Conservation (phyloP, 345 rosid genomes). For the Noccaea caerulescens region DNA sequence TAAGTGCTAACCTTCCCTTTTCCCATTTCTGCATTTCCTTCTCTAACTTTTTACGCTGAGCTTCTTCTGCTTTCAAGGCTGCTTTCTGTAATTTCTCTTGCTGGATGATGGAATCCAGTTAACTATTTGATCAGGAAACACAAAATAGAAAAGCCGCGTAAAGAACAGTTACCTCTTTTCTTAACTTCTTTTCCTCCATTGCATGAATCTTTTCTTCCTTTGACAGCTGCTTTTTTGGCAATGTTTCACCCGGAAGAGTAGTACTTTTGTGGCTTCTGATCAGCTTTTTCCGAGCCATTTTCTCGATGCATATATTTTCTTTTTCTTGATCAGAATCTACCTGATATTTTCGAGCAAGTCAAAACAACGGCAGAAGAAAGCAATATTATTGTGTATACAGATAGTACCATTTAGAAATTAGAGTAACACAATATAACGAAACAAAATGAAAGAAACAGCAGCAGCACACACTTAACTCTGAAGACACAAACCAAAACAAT, state of each 20-base stretch:
- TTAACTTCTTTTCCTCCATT: slow-evolving; percentile 74
- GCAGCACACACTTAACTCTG: background rate
- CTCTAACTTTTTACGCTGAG: slow-evolving; percentile 70
- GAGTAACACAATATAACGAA: background rate
- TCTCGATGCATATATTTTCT: slow-evolving; percentile 57
- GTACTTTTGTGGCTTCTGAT: slow-evolving; percentile 42
- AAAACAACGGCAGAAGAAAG: background rate
- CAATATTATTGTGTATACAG: background rate
- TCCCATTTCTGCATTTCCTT: slow-evolving; percentile 86
- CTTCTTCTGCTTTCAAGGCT: slow-evolving; percentile 81
- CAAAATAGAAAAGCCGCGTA: background rate
- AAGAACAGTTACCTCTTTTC: slow-evolving; percentile 64
- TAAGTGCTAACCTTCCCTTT: slow-evolving; percentile 82
- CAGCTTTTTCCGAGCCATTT: slow-evolving; percentile 41
- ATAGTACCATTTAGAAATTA: slow-evolving; percentile 7
- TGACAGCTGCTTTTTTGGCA: slow-evolving; percentile 52
- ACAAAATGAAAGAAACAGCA: slow-evolving; percentile 16
- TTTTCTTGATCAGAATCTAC: slow-evolving; percentile 54
- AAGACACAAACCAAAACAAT: background rate
- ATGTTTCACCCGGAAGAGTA: slow-evolving; percentile 43
- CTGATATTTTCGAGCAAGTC: slow-evolving; percentile 41
- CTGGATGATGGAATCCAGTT: slow-evolving; percentile 51
- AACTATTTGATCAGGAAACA: slow-evolving; percentile 23
- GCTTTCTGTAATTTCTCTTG: slow-evolving; percentile 81
- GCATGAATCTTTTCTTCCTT: slow-evolving; percentile 60